Percentiles rank a stretch among this genome's conserved stretches.
Evolutionary conservation across 164 flowering plant genomes (phyloP).

Genomic region (Piper betle): DNA sequence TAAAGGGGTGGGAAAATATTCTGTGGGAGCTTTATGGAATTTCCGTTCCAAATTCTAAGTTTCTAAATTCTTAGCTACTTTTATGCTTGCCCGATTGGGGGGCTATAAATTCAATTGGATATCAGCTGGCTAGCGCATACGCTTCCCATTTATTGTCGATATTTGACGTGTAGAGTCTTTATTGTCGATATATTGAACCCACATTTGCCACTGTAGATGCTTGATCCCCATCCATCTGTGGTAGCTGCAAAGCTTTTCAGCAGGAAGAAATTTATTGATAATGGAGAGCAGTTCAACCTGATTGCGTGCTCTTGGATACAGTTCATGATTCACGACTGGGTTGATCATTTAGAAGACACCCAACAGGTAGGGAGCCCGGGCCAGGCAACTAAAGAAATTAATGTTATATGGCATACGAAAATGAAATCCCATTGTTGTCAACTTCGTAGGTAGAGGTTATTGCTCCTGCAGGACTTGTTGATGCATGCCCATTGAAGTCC

Average conservation of each 20-base stretch:
- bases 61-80: background rate
- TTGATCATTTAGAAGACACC: conserved; percentile 33
- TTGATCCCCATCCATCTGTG: background rate
- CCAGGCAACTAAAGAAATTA: background rate
- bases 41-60: background rate
- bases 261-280: conserved; percentile 19
- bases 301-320: conserved; percentile 41
- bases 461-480: conserved; percentile 25
- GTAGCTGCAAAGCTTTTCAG: conserved; percentile 31
- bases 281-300: conserved; percentile 36
- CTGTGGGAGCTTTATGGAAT: background rate
- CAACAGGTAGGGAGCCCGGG: conserved; percentile 13
- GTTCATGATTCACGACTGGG: conserved; percentile 44
- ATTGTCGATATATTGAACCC: too few species aligned
- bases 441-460: conserved; percentile 20
- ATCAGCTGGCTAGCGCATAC: too few species aligned
- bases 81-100: background rate
- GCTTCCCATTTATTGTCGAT: too few species aligned
- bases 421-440: too few species aligned
- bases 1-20: background rate
- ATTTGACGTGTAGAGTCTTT: too few species aligned
- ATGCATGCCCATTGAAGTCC: conserved; percentile 27
- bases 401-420: too few species aligned
- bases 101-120: too few species aligned
- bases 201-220: too few species aligned